These are phyloP conservation scores for Solanum arcanum DNA, from an alignment of 257 asterid genomes.

Conservation along the genomic window DNA sequence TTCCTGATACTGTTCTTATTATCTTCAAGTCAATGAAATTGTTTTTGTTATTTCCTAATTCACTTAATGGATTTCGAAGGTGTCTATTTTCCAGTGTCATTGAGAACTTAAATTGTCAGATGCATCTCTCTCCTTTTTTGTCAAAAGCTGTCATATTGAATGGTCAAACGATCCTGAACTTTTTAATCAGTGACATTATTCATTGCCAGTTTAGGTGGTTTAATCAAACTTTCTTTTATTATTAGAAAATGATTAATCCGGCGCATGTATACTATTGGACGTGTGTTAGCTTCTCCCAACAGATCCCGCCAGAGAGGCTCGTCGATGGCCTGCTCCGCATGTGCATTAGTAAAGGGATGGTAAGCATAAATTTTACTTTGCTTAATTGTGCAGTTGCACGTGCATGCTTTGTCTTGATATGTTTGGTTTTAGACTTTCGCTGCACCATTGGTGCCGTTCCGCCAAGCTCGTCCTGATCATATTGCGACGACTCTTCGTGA, in stretches of 20 bases:
- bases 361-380: background rate
- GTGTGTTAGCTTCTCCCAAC: slow-evolving; percentile 40
- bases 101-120: background rate
- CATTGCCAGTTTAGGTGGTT: background rate
- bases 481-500: slow-evolving; percentile 35
- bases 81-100: background rate
- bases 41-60: background rate
- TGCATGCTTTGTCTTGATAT: background rate
- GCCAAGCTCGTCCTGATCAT: background rate
- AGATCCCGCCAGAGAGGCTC: slow-evolving; percentile 5
- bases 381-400: background rate
- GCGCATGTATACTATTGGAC: slow-evolving; percentile 58
- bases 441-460: slow-evolving; percentile 24
- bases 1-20: background rate
- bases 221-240: background rate
- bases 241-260: slow-evolving; percentile 70
- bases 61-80: background rate
- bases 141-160: background rate
- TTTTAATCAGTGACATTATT: background rate
- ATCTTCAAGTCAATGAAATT: background rate
- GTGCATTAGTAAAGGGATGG: slow-evolving; percentile 81
- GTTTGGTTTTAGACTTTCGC: slow-evolving; percentile 28
- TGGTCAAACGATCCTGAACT: background rate
- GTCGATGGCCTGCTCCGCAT: slow-evolving; percentile 28
- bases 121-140: background rate